These are phyloP conservation scores for Naematelia encephala DNA, from an alignment of 768 basidiomycete species.

Conservation along the genomic window DNA sequence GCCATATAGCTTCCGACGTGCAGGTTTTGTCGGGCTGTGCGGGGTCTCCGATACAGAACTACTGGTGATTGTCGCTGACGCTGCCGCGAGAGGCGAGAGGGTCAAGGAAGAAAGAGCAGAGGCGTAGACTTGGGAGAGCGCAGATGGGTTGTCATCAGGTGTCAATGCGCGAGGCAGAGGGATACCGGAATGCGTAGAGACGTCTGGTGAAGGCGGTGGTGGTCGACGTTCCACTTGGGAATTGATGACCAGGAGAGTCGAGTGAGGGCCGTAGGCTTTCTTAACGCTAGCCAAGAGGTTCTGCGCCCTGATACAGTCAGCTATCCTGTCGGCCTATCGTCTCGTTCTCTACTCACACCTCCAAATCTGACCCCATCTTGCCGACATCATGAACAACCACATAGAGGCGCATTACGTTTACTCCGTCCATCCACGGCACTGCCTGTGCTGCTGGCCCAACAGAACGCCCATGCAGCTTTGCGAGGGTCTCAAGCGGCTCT, in stretches of 20 bases:
- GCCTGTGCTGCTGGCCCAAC: slow-evolving; percentile 16
- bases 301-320: slow-evolving; percentile 30
- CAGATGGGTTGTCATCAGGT: slow-evolving; percentile 29
- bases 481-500: slow-evolving; percentile 43
- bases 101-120: slow-evolving; percentile 41
- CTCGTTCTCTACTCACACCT: slow-evolving; percentile 19
- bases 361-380: slow-evolving; percentile 31
- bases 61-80: slow-evolving; percentile 17
- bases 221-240: slow-evolving; percentile 20
- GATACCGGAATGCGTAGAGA: slow-evolving; percentile 33
- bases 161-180: slow-evolving; percentile 39
- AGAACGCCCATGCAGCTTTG: slow-evolving; percentile 29
- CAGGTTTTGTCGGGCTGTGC: slow-evolving; percentile 16
- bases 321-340: not conserved
- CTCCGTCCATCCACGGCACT: slow-evolving; percentile 44
- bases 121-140: slow-evolving; percentile 43
- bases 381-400: slow-evolving; percentile 49
- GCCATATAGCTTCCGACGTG: slow-evolving; percentile 34
- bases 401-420: slow-evolving; percentile 40
- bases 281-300: slow-evolving; percentile 43
- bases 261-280: slow-evolving; percentile 49
- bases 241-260: slow-evolving; percentile 48
- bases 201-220: slow-evolving; percentile 30
- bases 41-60: slow-evolving; percentile 10
- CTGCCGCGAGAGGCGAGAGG: slow-evolving; percentile 31